Evolutionary conservation across 2,329 filamentous ascomycete genomes (phyloP), one percentile per base, ranked within the genome.

Genomic region (Dendrostoma leiphaemia): DNA sequence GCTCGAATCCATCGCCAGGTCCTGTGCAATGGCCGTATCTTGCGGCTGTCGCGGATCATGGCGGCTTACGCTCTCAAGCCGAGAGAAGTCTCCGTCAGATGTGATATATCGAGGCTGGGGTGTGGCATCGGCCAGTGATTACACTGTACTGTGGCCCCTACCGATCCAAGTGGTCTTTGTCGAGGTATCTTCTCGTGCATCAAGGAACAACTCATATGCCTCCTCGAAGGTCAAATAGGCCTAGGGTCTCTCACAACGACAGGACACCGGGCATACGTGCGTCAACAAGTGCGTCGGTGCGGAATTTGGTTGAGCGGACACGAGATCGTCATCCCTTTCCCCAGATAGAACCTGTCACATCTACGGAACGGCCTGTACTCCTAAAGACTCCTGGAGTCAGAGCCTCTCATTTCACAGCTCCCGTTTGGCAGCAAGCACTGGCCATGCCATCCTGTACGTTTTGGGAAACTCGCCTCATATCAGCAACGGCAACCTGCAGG

Each of bases 401-500:
- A 44, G 44, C 35, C 57, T 62, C 58, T 65, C 62, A 62, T 63
- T 63, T 60, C 63, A 46, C 61, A 54, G 58, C 59, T 61, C 63
- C 59, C 62, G 65, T 70, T 70, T 68, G 65, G 62, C 59, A 62
- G 57, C 58, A 62, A 59, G 57, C 56, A 63, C 59, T 62, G 60
- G 53, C 60, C 58, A 63, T 59, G 54, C 58, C 54, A 53, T 62
- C 51, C 63, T 65, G 61, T 64, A 63, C 60, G 62, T 43, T 60
- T 57, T 56, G 54, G 57, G 59, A 60, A 44, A 56, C 52, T 35
- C 52, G 54, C 53, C 49, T 59, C 59, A 63, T 61, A 23, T 59
- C 45, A 58, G 54, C 62, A 28, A 53, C 72, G 73, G 73, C 61
- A 65, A 60, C 62, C 65, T 65, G 71, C 73, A 74, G 67, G 55